A percentile compares a stretch with the other conserved stretches of the same genome.
phyloP scores from a whole-genome alignment of 179 eudicot species.

The Actinidia arguta region DNA sequence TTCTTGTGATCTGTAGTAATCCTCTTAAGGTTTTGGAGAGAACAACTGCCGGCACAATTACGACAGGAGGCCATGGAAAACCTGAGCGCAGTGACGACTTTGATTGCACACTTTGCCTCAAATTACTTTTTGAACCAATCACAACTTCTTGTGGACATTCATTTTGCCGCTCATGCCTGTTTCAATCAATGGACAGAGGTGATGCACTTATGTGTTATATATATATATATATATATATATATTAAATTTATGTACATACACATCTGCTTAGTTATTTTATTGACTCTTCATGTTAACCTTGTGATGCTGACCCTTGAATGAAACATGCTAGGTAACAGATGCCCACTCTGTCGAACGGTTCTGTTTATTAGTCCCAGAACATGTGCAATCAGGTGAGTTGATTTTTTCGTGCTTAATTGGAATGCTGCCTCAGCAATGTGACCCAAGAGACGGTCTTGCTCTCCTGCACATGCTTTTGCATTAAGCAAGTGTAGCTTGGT shows the following conservation, averaged over 20 bases:
- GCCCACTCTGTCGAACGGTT: conserved; percentile 96
- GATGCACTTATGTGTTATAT: conserved; percentile 15
- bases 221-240: no score
- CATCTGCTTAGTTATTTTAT: neutral
- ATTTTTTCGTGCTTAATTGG: conserved; percentile 1
- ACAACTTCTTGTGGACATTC: conserved; percentile 99
- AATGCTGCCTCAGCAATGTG: neutral
- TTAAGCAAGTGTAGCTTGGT: neutral
- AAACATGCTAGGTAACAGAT: conserved; percentile 78
- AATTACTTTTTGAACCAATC: conserved; percentile 90
- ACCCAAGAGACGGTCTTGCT: neutral
- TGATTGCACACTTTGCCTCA: conserved; percentile 97
- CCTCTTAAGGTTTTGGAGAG: conserved; percentile 69
- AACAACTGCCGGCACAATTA: conserved; percentile 36
- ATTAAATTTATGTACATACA: no score
- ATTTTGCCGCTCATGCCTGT: conserved; percentile 95
- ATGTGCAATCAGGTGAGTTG: conserved; percentile 78
- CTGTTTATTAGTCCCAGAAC: conserved; percentile 90
- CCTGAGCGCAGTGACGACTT: conserved; percentile 90
- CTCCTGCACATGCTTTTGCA: conserved; percentile 18
- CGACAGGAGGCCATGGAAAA: conserved; percentile 55
- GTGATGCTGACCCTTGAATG: conserved; percentile 30
- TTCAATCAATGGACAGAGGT: conserved; percentile 99
- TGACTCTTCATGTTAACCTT: neutral
- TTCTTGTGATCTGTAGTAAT: conserved; percentile 37